Conservation (phyloP, 2,329 filamentous ascomycete species). For the Colletotrichum godetiae region DNA sequence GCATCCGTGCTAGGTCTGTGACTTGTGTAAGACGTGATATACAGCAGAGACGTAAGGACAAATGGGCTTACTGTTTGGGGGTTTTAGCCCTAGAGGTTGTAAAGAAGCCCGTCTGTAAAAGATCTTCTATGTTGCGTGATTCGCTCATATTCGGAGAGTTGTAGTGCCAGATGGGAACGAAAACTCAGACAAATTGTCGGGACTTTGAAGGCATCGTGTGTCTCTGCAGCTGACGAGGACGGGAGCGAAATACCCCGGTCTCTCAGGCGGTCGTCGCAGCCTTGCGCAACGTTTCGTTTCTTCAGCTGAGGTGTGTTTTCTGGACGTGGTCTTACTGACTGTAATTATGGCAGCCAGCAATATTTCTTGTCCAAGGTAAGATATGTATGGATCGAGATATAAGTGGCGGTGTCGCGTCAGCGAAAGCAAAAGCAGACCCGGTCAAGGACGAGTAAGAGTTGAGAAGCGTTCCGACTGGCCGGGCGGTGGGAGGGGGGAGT, state of each 20-base stretch:
- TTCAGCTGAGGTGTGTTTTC: neutral
- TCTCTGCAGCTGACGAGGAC: constrained; percentile 10
- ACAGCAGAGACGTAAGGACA: neutral
- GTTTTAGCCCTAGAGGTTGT: constrained; percentile 57
- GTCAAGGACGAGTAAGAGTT: constrained; percentile 18
- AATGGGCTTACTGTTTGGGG: constrained; percentile 46
- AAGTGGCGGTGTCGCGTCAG: constrained; percentile 4
- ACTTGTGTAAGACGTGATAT: constrained; percentile 3
- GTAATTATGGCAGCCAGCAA: neutral
- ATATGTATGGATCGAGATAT: neutral
- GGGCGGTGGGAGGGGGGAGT: neutral
- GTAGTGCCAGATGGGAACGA: neutral
- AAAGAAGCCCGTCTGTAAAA: constrained; percentile 63
- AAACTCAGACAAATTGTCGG: constrained; percentile 13
- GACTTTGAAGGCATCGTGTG: constrained; percentile 30
- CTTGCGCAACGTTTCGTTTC: constrained; percentile 10
- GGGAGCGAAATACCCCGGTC: constrained; percentile 3
- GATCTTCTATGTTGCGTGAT: constrained; percentile 55
- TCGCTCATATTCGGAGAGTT: constrained; percentile 52
- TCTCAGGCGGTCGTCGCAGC: constrained; percentile 17
- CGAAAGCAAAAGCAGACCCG: neutral
- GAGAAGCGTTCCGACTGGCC: constrained; percentile 9
- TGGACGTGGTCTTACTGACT: constrained; percentile 1
- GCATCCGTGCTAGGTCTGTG: constrained; percentile 25
- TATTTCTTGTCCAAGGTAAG: neutral